Evolutionary conservation across 2,329 filamentous ascomycete genomes (phyloP), one percentile per base, ranked within the genome.

Genomic region (Fusarium pseudocircinatum): DNA sequence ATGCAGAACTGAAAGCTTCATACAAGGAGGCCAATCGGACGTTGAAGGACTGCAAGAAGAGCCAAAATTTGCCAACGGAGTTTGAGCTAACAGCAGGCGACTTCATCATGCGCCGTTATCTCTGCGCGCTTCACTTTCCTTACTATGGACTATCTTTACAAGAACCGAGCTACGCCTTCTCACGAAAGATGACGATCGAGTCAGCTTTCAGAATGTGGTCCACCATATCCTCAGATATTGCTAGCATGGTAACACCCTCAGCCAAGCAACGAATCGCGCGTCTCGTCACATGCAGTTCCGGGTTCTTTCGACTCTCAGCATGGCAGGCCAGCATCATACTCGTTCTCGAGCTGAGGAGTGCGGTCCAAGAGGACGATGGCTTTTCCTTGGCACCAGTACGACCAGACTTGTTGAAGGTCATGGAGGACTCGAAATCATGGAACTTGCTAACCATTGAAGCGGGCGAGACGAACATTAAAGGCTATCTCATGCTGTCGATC

Each of bases 401-500:
- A 4, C 78, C 81, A 8, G 86, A 88, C 60, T 73, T 88, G 3
- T 60, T 87, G 1, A 75, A 76, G 4, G 79, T 84, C 3, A 30
- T 89, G 9, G 76, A 83, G 0, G 84, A 88, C 16, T 79, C 82
- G 0, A 83, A 80, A 42, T 54, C 56, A 0, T 88, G 85, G 84
- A 74, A 75, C 3, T 74, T 86, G 49, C 69, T 74, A 11, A 81
- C 79, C 14, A 80, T 89, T n/a, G 72, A 82, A 50, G 82, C 81
- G 0, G 88, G 87, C 4, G 87, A 90, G 77, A 89, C 87, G 0
- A 90, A 89, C 61, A 79, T 86, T 26, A 90, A 90, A 70, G 85
- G 86, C 0, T 85, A 85, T 44, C 54, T 90, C 24, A 81, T 89
- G 18, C 68, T 80, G 0, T 73, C 50, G 2, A 24, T 78, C 8